Evolutionary conservation across 192 early-diverging fungal genomes (phyloP), one percentile per base, ranked within the genome.

Genomic region (Lobulomyces angularis): DNA sequence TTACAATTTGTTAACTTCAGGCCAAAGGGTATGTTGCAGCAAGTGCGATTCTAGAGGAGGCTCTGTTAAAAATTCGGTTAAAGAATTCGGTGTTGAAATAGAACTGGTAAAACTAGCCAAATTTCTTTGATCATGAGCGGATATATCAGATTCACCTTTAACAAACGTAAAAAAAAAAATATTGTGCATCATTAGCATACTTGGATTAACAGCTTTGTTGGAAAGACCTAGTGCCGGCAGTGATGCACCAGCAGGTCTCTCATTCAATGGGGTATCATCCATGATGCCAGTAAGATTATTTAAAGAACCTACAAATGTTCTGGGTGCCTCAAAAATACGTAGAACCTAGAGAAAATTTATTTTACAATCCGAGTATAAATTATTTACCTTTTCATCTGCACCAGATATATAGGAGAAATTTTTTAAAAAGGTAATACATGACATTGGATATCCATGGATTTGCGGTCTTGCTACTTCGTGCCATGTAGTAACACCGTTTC

Each of bases 381-480:
- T 12, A 27, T 3, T 36, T 12, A 79, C 79, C 55, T 95, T 97
- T 48, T 97, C 94, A 50, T 97, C 94, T 18, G 90, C 86, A 7
- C 84, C 94, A 40, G 77, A 76, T 4, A 87, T 82, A 62, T 81
- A 93, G 32, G 55, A 58, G 60, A 78, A 84, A 18, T 69, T 56
- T 43, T 74, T 43, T 6, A 82, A 58, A 44, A 92, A 89, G 0
- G 83, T 76, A 16, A 91, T 61, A 55, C 86, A 89, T 26, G 86
- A 73, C 41, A 91, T 61, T 53, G 93, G 86, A 55, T 95, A 95
- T 3, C 94, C 94, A 49, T 97, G 94, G 31, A 95, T 84, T 61
- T 97, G 94, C 22, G 94, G 86, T 6, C 94, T 69, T 4, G 81
- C 86, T 23, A 91, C 70, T 57, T 97, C 94, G 58, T 85, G 87